Conservation (phyloP, 352 stramenopile genomes). For the Phytophthora europaea region DNA sequence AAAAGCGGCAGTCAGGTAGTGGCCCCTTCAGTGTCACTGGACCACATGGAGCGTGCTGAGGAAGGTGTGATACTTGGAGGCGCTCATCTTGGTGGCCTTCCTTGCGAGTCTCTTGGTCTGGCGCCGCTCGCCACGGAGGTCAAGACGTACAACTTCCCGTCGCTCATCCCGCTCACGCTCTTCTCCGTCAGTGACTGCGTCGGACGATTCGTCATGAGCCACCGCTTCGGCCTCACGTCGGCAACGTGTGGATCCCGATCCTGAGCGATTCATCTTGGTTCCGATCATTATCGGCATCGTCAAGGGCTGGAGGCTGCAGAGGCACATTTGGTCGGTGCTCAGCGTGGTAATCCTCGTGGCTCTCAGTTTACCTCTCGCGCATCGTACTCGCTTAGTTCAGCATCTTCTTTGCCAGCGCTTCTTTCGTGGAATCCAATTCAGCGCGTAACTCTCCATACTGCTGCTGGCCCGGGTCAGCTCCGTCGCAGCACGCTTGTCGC, state of each 20-base stretch:
- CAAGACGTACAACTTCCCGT: slow-evolving; percentile 82
- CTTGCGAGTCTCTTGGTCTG: slow-evolving; percentile 78
- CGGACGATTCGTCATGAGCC: slow-evolving; percentile 77
- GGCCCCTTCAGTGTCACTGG: slow-evolving; percentile 25
- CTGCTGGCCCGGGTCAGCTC: slow-evolving; percentile 33
- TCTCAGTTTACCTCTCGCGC: too few relatives aligned
- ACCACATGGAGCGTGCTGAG: slow-evolving; percentile 70
- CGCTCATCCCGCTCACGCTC: slow-evolving; percentile 78
- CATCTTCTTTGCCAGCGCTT: too few relatives aligned
- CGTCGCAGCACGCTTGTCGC: slow-evolving; percentile 42
- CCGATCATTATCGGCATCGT: slow-evolving; percentile 80
- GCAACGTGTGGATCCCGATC: slow-evolving; percentile 76
- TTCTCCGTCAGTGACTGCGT: slow-evolving; percentile 81
- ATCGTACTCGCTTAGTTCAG: too few relatives aligned
- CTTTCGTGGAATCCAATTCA: too few relatives aligned
- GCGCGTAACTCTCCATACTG: too few relatives aligned
- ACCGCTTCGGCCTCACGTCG: slow-evolving; percentile 70
- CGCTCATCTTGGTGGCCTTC: slow-evolving; percentile 80
- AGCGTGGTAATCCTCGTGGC: slow-evolving; percentile 75
- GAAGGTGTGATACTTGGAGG: slow-evolving; percentile 74
- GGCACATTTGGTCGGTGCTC: slow-evolving; percentile 78
- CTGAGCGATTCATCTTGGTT: slow-evolving; percentile 67
- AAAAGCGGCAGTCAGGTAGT: slow-evolving; percentile 35
- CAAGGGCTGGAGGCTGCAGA: slow-evolving; percentile 74
- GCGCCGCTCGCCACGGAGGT: slow-evolving; percentile 87